Conservation (phyloP, 2,329 filamentous ascomycete species). For the Paecilomyces niveus region DNA sequence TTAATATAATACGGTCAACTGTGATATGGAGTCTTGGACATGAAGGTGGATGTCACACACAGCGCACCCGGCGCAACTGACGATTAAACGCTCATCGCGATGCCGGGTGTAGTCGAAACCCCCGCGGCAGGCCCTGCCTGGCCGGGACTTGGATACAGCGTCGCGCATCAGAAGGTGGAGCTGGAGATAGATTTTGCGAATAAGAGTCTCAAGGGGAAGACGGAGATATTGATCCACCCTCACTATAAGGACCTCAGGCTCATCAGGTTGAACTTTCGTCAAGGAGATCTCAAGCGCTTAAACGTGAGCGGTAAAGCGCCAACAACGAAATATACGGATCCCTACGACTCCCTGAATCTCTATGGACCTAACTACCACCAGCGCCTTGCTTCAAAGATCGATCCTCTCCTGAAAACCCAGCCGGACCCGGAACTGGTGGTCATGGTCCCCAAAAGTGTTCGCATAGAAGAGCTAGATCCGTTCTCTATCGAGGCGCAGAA, state of each 20-base stretch:
- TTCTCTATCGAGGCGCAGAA: constrained; percentile 43
- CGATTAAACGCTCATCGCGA: constrained; percentile 28
- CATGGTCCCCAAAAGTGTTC: constrained; percentile 52
- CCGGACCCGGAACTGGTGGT: constrained; percentile 54
- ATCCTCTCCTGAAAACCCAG: constrained; percentile 47
- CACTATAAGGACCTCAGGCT: constrained; percentile 47
- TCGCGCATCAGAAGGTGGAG: constrained; percentile 81
- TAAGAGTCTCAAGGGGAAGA: constrained; percentile 67
- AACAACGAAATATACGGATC: constrained; percentile 32
- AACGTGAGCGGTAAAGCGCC: constrained; percentile 38
- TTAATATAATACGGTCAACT: background rate
- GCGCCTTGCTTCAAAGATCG: constrained; percentile 61
- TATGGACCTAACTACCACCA: constrained; percentile 67
- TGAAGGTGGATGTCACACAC: constrained; percentile 28
- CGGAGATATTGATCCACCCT: constrained; percentile 72
- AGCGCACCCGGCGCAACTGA: constrained; percentile 32
- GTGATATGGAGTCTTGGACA: constrained; percentile 19
- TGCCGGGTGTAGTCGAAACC: constrained; percentile 34
- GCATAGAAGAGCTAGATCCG: constrained; percentile 55
- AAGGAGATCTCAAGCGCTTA: constrained; percentile 51
- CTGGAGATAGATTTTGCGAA: constrained; percentile 81
- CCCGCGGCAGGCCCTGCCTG: constrained; percentile 18
- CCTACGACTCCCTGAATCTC: constrained; percentile 42
- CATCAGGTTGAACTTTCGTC: constrained; percentile 56
- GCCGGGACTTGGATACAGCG: constrained; percentile 41